Evolutionary conservation across 805 yeast genomes (phyloP), one percentile per base, ranked within the genome.

Genomic region (Torulaspora maleeae): DNA sequence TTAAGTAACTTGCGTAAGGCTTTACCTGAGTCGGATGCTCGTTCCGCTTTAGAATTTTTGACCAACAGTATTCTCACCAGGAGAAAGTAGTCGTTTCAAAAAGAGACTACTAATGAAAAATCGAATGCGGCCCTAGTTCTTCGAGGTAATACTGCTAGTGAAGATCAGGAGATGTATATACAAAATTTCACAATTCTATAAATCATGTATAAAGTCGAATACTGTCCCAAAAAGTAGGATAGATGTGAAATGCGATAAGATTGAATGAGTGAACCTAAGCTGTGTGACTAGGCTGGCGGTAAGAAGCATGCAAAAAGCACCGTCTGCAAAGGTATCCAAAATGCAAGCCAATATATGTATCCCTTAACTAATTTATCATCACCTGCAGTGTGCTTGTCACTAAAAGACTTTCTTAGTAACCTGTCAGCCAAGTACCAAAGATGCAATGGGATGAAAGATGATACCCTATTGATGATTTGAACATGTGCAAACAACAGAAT

Each of bases 21-120:
- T 3, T 72, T 93, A 35, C 99, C 98, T 1, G 90, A 86, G 54
- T 82, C 93, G 16, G 95, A 88, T 59, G 86, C 96, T 8, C 75
- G 95, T 58, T 79, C 86, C 47, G 97, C 97, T 3, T 72, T 93
- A 50, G 90, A 83, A 61, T 77, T 87, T 51, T 73, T 93, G 56
- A 88, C 98, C 5, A 82, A 82, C 60, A 81, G 91, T 9, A 79
- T 91, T 19, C 73, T 91, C 52, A 83, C 93, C 36, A 82, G 99
- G 73, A 76, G 73, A 27, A 89, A 86, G 63, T 90, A 64, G 55
- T 22, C 13, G 41, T 4, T 16, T 32, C 20, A 9, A 10, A 16
- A 3, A 32, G 35, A 8, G 22, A 16, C 20, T 10, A 13, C 33
- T 13, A n/a, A 4, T 2, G 17, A 13, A n/a, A 9, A 16, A 16